These are phyloP conservation scores for Auricularia sp. DNA, from an alignment of 768 basidiomycete genomes.

Conservation along the genomic window DNA sequence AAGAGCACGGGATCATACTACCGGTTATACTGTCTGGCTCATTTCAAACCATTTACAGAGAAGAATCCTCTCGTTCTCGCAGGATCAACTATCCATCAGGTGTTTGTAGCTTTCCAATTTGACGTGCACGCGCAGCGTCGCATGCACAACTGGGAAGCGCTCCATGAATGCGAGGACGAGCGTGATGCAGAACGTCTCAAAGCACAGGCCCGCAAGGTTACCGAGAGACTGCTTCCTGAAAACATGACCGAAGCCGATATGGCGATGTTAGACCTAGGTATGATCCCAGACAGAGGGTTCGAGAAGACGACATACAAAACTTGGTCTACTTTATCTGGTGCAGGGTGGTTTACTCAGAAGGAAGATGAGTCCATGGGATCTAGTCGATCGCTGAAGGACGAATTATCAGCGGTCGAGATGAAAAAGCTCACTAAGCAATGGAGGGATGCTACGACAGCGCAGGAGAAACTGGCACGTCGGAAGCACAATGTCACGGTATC, in stretches of 20 bases:
- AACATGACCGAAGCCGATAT: too few species aligned
- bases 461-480: too few species aligned
- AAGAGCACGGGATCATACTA: neutral
- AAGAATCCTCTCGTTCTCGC: neutral
- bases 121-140: neutral
- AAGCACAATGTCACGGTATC: too few species aligned
- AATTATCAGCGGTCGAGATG: too few species aligned
- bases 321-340: too few species aligned
- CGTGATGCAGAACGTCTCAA: constrained; percentile 20
- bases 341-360: too few species aligned
- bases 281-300: too few species aligned
- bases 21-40: constrained; percentile 12
- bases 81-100: neutral
- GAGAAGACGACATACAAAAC: too few species aligned
- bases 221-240: neutral
- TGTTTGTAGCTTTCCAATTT: neutral
- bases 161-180: constrained; percentile 26
- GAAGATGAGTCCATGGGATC: too few species aligned
- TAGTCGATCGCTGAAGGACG: too few species aligned
- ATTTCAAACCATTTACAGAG: constrained; percentile 14
- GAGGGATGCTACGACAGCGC: too few species aligned
- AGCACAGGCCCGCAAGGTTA: constrained; percentile 4
- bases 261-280: neutral
- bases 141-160: constrained; percentile 15
- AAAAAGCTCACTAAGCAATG: too few species aligned